These are phyloP conservation scores for Macaranga tanarius DNA, from an alignment of 441 rosid genomes.

Conservation along the genomic window DNA sequence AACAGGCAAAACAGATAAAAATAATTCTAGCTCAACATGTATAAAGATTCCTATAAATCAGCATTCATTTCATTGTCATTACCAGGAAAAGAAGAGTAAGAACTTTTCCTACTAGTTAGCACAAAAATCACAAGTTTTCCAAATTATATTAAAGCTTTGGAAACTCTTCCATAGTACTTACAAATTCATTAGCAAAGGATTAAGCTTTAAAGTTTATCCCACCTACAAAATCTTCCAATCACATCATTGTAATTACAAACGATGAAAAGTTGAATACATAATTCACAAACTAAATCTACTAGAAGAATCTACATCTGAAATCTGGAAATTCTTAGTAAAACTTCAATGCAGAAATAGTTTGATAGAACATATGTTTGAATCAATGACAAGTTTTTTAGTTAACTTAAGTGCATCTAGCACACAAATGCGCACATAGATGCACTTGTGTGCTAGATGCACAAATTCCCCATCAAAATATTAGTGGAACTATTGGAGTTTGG, in stretches of 20 bases:
- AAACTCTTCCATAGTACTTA: background rate
- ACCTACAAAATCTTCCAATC: background rate
- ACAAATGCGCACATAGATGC: too few relatives aligned
- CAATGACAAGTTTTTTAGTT: too few relatives aligned
- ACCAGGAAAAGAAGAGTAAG: background rate
- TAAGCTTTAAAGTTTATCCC: background rate
- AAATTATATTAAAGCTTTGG: background rate
- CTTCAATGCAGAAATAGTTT: too few relatives aligned
- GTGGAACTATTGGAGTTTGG: too few relatives aligned
- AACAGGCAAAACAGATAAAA: background rate
- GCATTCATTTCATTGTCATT: background rate
- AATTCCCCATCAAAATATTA: too few relatives aligned
- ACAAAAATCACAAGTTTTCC: constrained; percentile 3
- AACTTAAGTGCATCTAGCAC: too few relatives aligned
- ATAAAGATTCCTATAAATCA: background rate
- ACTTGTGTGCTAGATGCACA: too few relatives aligned
- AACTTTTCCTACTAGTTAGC: background rate
- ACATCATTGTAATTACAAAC: background rate
- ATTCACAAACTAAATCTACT: background rate
- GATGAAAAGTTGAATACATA: background rate
- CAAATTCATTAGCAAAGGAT: background rate
- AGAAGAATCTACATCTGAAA: too few relatives aligned
- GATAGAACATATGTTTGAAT: too few relatives aligned
- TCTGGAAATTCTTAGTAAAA: too few relatives aligned
- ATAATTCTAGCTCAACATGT: background rate